These are phyloP conservation scores for Russula brevipes DNA, from an alignment of 768 basidiomycete genomes.

Conservation along the genomic window DNA sequence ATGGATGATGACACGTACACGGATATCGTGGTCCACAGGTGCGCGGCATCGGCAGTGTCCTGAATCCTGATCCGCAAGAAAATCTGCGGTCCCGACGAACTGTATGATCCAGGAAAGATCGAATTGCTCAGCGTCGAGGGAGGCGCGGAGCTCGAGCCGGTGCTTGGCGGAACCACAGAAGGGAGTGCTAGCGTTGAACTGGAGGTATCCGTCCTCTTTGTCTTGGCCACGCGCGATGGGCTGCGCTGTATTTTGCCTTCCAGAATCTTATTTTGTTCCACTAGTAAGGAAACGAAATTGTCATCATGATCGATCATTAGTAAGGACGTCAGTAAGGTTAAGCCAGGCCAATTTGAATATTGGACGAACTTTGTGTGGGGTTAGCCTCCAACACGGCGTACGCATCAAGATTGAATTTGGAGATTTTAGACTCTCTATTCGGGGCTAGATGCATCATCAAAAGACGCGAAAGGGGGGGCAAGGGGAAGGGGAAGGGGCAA, in stretches of 20 bases:
- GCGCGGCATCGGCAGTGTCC: slow-evolving; percentile 75
- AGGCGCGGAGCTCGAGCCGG: slow-evolving; percentile 29
- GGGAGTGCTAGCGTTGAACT: slow-evolving; percentile 27
- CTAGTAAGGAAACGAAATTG: slow-evolving; percentile 29
- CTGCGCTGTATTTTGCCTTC: slow-evolving; percentile 79
- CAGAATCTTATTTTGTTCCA: slow-evolving; percentile 73
- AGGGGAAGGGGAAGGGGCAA: not conserved
- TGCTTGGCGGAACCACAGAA: slow-evolving; percentile 17
- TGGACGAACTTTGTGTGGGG: slow-evolving; percentile 53
- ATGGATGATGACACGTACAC: slow-evolving; percentile 54
- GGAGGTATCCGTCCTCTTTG: slow-evolving; percentile 53
- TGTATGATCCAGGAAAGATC: slow-evolving; percentile 55
- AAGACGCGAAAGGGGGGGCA: not conserved
- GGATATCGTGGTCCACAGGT: slow-evolving; percentile 84
- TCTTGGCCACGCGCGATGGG: slow-evolving; percentile 62
- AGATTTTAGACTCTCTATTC: slow-evolving; percentile 77
- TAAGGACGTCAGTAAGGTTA: not conserved
- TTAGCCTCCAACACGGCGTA: slow-evolving; percentile 85
- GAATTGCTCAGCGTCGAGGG: slow-evolving; percentile 33
- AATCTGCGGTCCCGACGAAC: slow-evolving; percentile 74
- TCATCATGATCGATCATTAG: not conserved
- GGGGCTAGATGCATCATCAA: slow-evolving; percentile 56
- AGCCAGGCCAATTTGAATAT: not conserved
- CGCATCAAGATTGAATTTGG: slow-evolving; percentile 84
- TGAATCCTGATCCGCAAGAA: slow-evolving; percentile 80